phyloP scores from a whole-genome alignment of 2,329 filamentous ascomycete genomes.

The Diaporthe amygdali region DNA sequence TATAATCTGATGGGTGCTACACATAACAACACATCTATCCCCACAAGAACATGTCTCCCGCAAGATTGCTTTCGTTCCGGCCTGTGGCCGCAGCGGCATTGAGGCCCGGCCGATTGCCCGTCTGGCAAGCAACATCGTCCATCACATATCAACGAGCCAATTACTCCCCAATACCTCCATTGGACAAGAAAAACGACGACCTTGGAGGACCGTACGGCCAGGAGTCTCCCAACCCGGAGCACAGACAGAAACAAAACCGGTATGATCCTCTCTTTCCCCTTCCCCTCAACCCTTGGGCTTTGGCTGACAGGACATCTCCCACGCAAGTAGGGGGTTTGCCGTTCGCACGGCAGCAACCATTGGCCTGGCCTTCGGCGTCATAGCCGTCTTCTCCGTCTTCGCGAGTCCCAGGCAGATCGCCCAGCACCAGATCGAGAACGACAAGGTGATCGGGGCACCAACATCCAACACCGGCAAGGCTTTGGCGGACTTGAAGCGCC shows the following conservation, averaged over 20 bases:
- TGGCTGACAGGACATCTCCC: background rate
- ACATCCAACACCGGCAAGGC: slow-evolving; percentile 14
- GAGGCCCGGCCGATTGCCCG: background rate
- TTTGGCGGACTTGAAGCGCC: slow-evolving; percentile 11
- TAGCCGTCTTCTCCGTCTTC: slow-evolving; percentile 9
- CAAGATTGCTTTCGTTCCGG: background rate
- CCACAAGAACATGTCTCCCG: background rate
- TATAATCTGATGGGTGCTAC: background rate
- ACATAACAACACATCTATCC: background rate
- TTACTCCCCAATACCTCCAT: slow-evolving; percentile 18
- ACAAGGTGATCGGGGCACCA: slow-evolving; percentile 14
- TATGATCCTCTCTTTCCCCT: background rate
- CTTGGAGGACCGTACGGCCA: slow-evolving; percentile 17
- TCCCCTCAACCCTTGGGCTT: too few species aligned
- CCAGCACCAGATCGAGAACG: slow-evolving; percentile 21
- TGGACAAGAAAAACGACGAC: slow-evolving; percentile 17
- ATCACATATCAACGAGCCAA: background rate
- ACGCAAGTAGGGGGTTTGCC: slow-evolving; percentile 7
- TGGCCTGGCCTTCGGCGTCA: background rate
- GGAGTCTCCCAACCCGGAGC: slow-evolving; percentile 13
- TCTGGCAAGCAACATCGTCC: background rate
- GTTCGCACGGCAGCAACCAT: slow-evolving; percentile 3
- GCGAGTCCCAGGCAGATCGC: slow-evolving; percentile 15
- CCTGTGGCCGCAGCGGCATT: background rate
- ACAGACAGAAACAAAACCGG: slow-evolving; percentile 12